Evolutionary conservation across 176 grass and related monocot genomes (phyloP), one percentile per base, ranked within the genome.

Genomic region (Alloteropsis semialata): DNA sequence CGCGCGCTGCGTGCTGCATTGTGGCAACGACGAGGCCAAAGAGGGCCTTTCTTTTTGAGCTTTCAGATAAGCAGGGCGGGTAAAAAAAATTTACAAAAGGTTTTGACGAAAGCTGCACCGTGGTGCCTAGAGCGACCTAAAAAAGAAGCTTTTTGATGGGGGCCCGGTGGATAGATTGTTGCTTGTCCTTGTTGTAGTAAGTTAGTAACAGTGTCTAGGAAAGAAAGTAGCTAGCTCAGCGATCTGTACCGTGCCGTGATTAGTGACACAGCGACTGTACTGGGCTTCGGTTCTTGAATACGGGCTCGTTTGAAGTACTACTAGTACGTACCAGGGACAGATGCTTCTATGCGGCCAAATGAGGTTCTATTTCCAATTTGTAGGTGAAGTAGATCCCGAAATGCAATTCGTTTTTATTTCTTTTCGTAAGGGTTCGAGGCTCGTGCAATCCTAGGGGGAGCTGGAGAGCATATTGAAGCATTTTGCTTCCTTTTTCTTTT

Each of bases 41-140:
- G 49, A 5, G 32, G 33, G 14, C 14, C 37, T 28, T 84, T 77
- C 14, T 27, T 28, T 84, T 77, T 36, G 16, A 44, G n/a, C n/a
- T n/a, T 66, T 37, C 33, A 18, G 43, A 69, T 46, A 56, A 33
- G 42, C 16, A 51, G 43, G 25, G 45, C 39, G 18, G 37, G 64
- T 6, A 27, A 62, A 50, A 19, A 75, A 65, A 49, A 33, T 22
- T 11, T 60, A 19, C 9, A n/a, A 74, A 81, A 76, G 10, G 43
- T 11, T 75, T 18, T 9, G 19, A 29, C 42, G 24, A 85, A 89
- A 56, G 83, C 78, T 82, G 73, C 78, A 64, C 8, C 29, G 22
- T 61, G 73, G 54, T 70, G 64, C 82, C 88, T 81, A 81, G 69
- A 81, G 50, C 10, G 54, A 85, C 69, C 8, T 30, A 16, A 17